Evolutionary conservation across 2,329 filamentous ascomycete species (phyloP).

Genomic region (Akanthomyces lecanii): DNA sequence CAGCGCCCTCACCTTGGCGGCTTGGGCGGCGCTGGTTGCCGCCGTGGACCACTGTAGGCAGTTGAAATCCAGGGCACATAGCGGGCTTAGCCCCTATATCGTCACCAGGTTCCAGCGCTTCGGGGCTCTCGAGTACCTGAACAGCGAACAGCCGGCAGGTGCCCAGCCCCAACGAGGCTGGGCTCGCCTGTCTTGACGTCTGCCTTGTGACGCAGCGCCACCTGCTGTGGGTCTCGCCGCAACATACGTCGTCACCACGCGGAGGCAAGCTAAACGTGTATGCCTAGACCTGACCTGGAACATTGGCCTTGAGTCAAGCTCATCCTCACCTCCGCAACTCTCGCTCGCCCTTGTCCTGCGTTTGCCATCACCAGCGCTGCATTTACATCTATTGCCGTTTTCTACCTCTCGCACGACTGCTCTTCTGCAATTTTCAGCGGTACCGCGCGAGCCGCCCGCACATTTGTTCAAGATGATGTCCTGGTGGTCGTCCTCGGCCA

Average conservation of each 20-base stretch:
- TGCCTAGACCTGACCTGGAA: conserved; percentile 9
- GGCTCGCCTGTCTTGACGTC: background rate
- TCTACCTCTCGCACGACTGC: background rate
- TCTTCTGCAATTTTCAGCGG: background rate
- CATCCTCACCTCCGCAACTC: background rate
- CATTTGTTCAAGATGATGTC: conserved; percentile 62
- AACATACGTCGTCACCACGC: conserved; percentile 17
- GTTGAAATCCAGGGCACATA: background rate
- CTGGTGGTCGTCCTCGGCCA: conserved; percentile 91
- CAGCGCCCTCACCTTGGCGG: background rate
- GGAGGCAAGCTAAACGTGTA: conserved; percentile 13
- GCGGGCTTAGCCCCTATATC: too few relatives aligned
- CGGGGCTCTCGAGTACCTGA: background rate
- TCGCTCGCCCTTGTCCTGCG: background rate
- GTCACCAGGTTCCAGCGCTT: background rate
- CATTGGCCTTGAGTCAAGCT: conserved; percentile 12
- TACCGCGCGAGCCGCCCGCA: conserved; percentile 8
- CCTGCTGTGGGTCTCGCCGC: conserved; percentile 12
- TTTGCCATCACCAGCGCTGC: conserved; percentile 9
- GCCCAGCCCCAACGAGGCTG: background rate
- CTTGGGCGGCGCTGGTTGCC: background rate
- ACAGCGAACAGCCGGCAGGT: background rate
- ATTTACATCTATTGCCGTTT: background rate
- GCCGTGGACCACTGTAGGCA: background rate
- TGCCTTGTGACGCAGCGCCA: conserved; percentile 14